These are phyloP conservation scores for Kwoniella sp. DNA, from an alignment of 768 basidiomycete genomes.

Conservation along the genomic window DNA sequence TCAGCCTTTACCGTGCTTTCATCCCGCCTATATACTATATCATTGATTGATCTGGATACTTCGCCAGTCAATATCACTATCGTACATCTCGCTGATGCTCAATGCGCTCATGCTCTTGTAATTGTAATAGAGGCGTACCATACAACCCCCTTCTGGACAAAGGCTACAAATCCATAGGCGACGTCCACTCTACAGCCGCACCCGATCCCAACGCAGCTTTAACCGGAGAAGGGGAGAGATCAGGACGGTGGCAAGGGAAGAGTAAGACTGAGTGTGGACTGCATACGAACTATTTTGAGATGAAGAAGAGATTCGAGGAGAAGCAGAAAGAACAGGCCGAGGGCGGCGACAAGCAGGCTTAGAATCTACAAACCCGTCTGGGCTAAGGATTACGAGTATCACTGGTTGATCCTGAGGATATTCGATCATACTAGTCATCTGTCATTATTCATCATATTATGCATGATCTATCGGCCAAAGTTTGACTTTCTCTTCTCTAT, in stretches of 20 bases:
- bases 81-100: neutral
- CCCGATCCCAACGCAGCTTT: conserved; percentile 48
- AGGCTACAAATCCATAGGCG: conserved; percentile 93
- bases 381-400: too few relatives aligned
- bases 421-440: too few relatives aligned
- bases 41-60: too few relatives aligned
- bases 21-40: too few relatives aligned
- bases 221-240: conserved; percentile 83
- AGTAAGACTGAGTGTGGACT: conserved; percentile 92
- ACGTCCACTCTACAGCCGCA: conserved; percentile 88
- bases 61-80: neutral
- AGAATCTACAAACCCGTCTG: too few relatives aligned
- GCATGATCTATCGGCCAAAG: too few relatives aligned
- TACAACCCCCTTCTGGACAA: conserved; percentile 82
- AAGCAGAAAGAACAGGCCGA: neutral
- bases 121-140: conserved; percentile 76
- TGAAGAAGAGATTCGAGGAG: conserved; percentile 56
- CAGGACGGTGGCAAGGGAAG: conserved; percentile 87
- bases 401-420: too few relatives aligned
- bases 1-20: too few relatives aligned
- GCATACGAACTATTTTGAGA: conserved; percentile 82
- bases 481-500: too few relatives aligned
- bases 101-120: neutral
- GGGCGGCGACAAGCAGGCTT: conserved; percentile 4
- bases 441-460: too few relatives aligned